These are phyloP conservation scores for Exophiala dermatitidis DNA, from an alignment of 2,329 filamentous ascomycete genomes.

Conservation along the genomic window DNA sequence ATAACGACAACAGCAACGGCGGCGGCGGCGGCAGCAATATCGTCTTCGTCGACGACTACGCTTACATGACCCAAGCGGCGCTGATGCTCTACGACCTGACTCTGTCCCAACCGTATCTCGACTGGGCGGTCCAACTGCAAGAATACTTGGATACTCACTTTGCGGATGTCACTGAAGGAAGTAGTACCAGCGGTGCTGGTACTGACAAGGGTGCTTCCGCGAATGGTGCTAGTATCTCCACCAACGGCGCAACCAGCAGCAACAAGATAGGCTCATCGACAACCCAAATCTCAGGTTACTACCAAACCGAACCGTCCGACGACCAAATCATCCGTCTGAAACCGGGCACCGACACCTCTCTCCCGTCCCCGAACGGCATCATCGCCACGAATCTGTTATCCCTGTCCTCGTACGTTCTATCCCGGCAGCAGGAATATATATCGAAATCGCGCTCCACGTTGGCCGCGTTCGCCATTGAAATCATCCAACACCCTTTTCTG, in stretches of 20 bases:
- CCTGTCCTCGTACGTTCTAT: conserved; percentile 61
- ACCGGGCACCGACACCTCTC: conserved; percentile 87
- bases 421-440: conserved; percentile 50
- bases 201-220: too few relatives aligned
- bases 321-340: conserved; percentile 63
- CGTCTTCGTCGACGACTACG: conserved; percentile 90
- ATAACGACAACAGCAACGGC: neutral
- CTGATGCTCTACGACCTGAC: conserved; percentile 80
- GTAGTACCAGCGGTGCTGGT: too few relatives aligned
- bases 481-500: conserved; percentile 86
- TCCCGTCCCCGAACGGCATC: conserved; percentile 82
- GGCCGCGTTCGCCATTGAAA: conserved; percentile 80
- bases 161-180: conserved; percentile 51
- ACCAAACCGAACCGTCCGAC: conserved; percentile 12
- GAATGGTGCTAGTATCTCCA: neutral
- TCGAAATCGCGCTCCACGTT: conserved; percentile 62
- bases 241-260: neutral
- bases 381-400: conserved; percentile 83
- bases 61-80: conserved; percentile 75
- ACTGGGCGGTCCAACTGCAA: conserved; percentile 77
- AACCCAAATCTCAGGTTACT: conserved; percentile 7
- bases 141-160: conserved; percentile 66
- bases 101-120: conserved; percentile 64
- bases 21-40: conserved; percentile 46
- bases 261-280: too few relatives aligned